Percentiles rank a stretch among this genome's conserved stretches.
Conservation (phyloP, 2,329 filamentous ascomycete species). For the Hypoxylon sp. region DNA sequence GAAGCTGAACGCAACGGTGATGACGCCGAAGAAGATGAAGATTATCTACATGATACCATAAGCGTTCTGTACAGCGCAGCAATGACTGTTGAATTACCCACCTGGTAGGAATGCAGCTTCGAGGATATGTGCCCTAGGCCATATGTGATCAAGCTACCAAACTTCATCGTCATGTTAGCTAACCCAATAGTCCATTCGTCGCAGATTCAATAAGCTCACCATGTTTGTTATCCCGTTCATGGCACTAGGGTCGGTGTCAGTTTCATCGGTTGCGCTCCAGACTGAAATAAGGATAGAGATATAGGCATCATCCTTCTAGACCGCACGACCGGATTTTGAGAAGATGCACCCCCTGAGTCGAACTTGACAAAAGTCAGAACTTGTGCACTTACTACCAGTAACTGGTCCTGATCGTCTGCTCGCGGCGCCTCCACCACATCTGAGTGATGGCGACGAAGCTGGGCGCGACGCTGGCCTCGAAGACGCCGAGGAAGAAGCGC, state of each 20-base stretch:
- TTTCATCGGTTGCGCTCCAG: neutral
- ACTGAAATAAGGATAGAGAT: neutral
- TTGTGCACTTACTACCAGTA: constrained; percentile 59
- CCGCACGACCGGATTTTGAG: neutral
- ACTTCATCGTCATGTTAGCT: constrained; percentile 40
- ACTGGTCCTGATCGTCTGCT: constrained; percentile 64
- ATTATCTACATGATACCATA: constrained; percentile 19
- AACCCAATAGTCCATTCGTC: neutral
- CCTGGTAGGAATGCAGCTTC: constrained; percentile 41
- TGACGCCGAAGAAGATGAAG: constrained; percentile 61
- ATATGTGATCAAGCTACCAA: constrained; percentile 64
- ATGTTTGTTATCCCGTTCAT: constrained; percentile 68
- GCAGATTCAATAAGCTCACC: constrained; percentile 37
- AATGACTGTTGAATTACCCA: constrained; percentile 23
- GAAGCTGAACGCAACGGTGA: constrained; percentile 57
- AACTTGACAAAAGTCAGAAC: neutral
- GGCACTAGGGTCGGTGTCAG: constrained; percentile 39
- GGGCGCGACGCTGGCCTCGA: constrained; percentile 59
- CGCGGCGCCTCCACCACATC: constrained; percentile 68
- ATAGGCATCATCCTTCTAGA: neutral
- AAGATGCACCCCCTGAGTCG: neutral
- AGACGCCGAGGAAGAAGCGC: constrained; percentile 64
- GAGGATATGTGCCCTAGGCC: constrained; percentile 66
- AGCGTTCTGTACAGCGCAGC: constrained; percentile 35
- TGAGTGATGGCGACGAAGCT: constrained; percentile 65